These are phyloP conservation scores for Zygoascus bituminiphila DNA, from an alignment of 805 yeast species.

Conservation along the genomic window DNA sequence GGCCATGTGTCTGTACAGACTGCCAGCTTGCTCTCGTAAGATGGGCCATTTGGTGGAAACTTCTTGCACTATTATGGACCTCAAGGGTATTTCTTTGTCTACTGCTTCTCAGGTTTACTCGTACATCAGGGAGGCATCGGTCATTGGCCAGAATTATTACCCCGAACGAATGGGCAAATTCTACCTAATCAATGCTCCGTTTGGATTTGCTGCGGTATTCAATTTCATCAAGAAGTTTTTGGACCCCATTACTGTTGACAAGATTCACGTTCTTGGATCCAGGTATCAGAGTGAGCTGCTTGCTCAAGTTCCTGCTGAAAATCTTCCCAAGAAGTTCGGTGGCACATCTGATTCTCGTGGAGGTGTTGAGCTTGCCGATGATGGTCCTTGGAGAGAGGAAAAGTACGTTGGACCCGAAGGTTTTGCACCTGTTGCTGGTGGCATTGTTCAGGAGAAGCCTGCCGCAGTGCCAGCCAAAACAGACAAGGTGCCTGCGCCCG, in stretches of 20 bases:
- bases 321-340: slow-evolving; percentile 86
- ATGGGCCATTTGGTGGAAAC: slow-evolving; percentile 78
- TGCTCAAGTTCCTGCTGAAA: slow-evolving; percentile 88
- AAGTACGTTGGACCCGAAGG: slow-evolving; percentile 91
- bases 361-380: slow-evolving; percentile 78
- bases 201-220: slow-evolving; percentile 93
- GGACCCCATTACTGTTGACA: slow-evolving; percentile 95
- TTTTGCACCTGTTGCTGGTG: slow-evolving; percentile 53
- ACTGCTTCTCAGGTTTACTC: slow-evolving; percentile 78
- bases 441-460: background rate
- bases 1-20: slow-evolving; percentile 69
- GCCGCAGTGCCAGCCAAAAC: background rate
- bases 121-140: slow-evolving; percentile 87
- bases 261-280: slow-evolving; percentile 79
- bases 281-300: slow-evolving; percentile 73
- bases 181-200: slow-evolving; percentile 92
- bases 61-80: slow-evolving; percentile 90
- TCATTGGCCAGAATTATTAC: slow-evolving; percentile 92
- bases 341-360: slow-evolving; percentile 65
- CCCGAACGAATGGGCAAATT: slow-evolving; percentile 99
- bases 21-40: slow-evolving; percentile 91
- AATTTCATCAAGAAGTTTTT: slow-evolving; percentile 84
- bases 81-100: slow-evolving; percentile 84
- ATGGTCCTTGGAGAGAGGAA: slow-evolving; percentile 96
- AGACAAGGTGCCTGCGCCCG: slow-evolving; percentile 1